Conservation (phyloP, 208 protist genomes). For the Acanthamoeba royreba region DNA sequence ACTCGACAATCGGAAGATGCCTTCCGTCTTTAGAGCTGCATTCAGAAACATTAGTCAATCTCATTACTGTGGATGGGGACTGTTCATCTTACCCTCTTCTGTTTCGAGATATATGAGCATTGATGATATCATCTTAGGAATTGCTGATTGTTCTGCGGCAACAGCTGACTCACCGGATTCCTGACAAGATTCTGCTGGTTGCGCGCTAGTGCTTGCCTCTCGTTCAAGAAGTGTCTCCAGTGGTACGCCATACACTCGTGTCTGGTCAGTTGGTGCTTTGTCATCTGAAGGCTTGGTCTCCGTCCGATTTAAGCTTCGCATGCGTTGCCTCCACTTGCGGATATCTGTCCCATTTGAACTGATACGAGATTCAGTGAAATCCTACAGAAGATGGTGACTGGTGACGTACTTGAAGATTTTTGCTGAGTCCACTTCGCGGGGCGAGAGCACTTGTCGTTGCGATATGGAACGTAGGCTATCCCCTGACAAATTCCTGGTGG, state of each 20-base stretch:
- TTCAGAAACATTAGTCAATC: too few species aligned
- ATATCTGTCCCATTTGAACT: neutral
- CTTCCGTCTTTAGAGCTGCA: neutral
- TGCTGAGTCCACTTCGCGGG: neutral
- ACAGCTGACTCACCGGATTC: too few species aligned
- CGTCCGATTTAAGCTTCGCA: neutral
- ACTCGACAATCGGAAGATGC: neutral
- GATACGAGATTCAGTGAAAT: neutral
- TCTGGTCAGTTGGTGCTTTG: neutral
- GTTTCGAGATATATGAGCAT: too few species aligned
- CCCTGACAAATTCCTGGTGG: neutral
- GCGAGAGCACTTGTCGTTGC: neutral
- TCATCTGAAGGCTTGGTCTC: neutral
- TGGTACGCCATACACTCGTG: neutral
- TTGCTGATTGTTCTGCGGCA: too few species aligned
- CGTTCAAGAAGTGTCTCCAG: neutral
- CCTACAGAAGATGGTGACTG: neutral
- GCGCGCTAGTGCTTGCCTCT: neutral
- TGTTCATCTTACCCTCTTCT: too few species aligned
- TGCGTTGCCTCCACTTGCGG: neutral
- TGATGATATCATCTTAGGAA: too few species aligned
- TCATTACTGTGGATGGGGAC: too few species aligned
- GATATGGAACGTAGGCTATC: neutral
- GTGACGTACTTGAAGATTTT: neutral
- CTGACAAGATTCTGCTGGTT: too few species aligned